These are phyloP conservation scores for Aquilaria agallochum DNA, from an alignment of 441 rosid genomes.

Conservation along the genomic window DNA sequence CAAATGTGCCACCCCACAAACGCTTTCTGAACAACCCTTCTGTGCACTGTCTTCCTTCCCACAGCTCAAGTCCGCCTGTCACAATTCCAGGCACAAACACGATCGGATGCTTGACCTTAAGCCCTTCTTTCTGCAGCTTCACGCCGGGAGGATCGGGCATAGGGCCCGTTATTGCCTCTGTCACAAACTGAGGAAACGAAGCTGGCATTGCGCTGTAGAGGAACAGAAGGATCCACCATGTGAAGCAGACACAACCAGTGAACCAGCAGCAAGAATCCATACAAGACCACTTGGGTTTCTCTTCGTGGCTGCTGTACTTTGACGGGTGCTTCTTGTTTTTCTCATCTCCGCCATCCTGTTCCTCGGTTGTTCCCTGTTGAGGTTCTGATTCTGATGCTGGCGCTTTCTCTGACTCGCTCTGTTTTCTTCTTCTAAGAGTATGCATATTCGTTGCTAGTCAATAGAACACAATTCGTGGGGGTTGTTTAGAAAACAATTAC, in stretches of 20 bases:
- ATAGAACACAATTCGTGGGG: background rate
- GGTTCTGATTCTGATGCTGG: slow-evolving; percentile 19
- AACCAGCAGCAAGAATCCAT: slow-evolving; percentile 86
- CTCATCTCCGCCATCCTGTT: slow-evolving; percentile 18
- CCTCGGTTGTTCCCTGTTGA: slow-evolving; percentile 7
- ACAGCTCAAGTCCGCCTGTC: slow-evolving; percentile 92
- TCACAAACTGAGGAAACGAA: slow-evolving; percentile 75
- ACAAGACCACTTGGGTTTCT: slow-evolving; percentile 61
- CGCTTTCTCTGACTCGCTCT: slow-evolving; percentile 24
- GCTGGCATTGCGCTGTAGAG: slow-evolving; percentile 86
- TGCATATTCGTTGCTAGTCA: slow-evolving; percentile 32
- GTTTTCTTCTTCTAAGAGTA: slow-evolving; percentile 46
- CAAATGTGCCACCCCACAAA: slow-evolving; percentile 96
- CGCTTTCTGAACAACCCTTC: slow-evolving; percentile 88
- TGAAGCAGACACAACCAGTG: slow-evolving; percentile 64
- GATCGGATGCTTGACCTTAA: slow-evolving; percentile 75
- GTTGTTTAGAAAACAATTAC: background rate
- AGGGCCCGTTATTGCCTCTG: slow-evolving; percentile 91
- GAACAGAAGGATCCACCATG: slow-evolving; percentile 87
- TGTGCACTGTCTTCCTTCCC: slow-evolving; percentile 92
- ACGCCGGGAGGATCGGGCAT: slow-evolving; percentile 86
- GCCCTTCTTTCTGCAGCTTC: slow-evolving; percentile 74
- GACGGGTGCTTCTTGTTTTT: slow-evolving; percentile 24
- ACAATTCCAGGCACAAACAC: slow-evolving; percentile 95
- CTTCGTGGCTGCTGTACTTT: slow-evolving; percentile 14